Evolutionary conservation across 805 yeast genomes (phyloP).

Genomic region (Saccharomycopsis fodiens): DNA sequence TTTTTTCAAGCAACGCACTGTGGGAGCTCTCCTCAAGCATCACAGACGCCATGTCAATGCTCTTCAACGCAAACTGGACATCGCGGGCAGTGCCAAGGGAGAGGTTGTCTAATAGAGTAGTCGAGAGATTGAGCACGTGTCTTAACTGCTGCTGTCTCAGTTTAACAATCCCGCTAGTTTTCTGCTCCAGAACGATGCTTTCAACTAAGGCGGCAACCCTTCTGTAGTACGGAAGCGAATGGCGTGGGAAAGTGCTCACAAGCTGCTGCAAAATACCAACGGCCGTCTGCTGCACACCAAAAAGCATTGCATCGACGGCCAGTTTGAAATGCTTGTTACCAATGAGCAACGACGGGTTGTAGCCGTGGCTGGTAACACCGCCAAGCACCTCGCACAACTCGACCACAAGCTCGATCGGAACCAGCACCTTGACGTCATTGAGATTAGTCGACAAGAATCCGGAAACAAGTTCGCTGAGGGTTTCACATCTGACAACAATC

Average conservation of each 20-base stretch:
- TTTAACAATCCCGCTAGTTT: constrained; percentile 19
- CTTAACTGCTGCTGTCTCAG: constrained; percentile 23
- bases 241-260: constrained; percentile 29
- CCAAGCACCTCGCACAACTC: constrained; percentile 45
- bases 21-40: constrained; percentile 15
- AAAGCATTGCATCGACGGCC: constrained; percentile 36
- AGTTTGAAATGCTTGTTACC: constrained; percentile 34
- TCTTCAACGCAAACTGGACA: constrained; percentile 42
- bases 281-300: constrained; percentile 39
- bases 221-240: constrained; percentile 21
- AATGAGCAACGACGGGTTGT: constrained; percentile 49
- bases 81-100: constrained; percentile 38
- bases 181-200: constrained; percentile 24
- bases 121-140: constrained; percentile 23
- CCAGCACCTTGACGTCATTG: constrained; percentile 32
- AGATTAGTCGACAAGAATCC: constrained; percentile 39
- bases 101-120: constrained; percentile 24
- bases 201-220: constrained; percentile 20
- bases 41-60: constrained; percentile 49
- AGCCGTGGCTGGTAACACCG: constrained; percentile 47
- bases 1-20: constrained; percentile 21
- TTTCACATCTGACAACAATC: constrained; percentile 43
- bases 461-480: constrained; percentile 38
- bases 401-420: constrained; percentile 48
- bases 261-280: constrained; percentile 31